phyloP scores from a whole-genome alignment of 225 moss, liverwort and hornwort species.

The Takakia lepidozioides region DNA sequence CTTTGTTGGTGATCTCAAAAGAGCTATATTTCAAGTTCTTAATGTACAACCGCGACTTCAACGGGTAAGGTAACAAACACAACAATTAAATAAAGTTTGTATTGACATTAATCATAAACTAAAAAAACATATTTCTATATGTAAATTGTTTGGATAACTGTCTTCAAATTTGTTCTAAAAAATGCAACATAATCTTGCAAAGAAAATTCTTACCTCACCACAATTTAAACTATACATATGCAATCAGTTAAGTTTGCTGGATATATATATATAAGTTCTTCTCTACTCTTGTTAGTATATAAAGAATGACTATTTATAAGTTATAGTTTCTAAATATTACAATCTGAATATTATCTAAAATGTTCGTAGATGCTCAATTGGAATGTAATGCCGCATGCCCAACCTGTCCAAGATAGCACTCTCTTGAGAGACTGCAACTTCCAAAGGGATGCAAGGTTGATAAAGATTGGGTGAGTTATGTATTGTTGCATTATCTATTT shows the following conservation, averaged over 20 bases:
- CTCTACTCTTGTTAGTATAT: too few species aligned
- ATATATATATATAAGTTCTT: neutral
- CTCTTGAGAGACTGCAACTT: slow-evolving; percentile 29
- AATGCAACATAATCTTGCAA: too few species aligned
- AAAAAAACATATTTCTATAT: too few species aligned
- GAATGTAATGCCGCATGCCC: slow-evolving; percentile 27
- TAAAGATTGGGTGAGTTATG: slow-evolving; percentile 26
- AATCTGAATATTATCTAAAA: neutral
- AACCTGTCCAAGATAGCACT: slow-evolving; percentile 27
- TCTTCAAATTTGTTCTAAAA: too few species aligned
- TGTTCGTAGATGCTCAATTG: slow-evolving; percentile 21
- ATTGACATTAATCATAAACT: too few species aligned
- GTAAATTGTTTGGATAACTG: too few species aligned
- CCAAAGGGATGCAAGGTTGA: slow-evolving; percentile 18
- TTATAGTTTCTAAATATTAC: too few species aligned
- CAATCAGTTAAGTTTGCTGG: neutral
- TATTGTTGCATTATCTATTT: neutral
- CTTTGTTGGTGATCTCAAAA: slow-evolving; percentile 25
- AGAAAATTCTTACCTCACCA: too few species aligned
- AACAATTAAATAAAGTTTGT: neutral
- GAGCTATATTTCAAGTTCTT: slow-evolving; percentile 15
- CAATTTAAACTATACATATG: too few species aligned
- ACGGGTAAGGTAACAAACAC: slow-evolving; percentile 1
- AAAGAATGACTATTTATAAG: too few species aligned
- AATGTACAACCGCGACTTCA: slow-evolving; percentile 33